Evolutionary conservation across 2,329 filamentous ascomycete genomes (phyloP).

Genomic region (Amauroascus niger): DNA sequence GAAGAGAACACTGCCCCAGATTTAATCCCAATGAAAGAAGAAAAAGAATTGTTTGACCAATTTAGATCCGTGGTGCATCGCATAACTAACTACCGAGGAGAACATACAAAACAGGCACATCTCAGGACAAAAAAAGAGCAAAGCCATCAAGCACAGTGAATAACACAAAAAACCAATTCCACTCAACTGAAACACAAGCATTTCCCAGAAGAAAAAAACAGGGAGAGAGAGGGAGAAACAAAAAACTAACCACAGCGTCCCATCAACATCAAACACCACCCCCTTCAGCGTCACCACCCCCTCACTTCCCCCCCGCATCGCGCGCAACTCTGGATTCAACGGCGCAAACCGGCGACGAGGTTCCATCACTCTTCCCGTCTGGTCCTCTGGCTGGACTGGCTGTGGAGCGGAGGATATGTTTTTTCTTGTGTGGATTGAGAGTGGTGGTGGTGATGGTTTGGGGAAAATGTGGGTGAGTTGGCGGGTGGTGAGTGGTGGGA

Average conservation of each 20-base stretch:
- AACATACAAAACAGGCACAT: too few relatives aligned
- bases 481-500: background rate
- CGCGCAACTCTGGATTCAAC: conserved; percentile 31
- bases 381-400: background rate
- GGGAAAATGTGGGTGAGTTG: background rate
- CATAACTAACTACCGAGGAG: too few relatives aligned
- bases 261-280: conserved; percentile 86
- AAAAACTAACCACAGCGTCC: conserved; percentile 70
- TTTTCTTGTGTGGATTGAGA: background rate
- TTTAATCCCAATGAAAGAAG: background rate
- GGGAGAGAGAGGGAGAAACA: too few relatives aligned
- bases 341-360: conserved; percentile 42
- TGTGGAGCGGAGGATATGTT: background rate
- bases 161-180: too few relatives aligned
- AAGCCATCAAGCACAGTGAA: too few relatives aligned
- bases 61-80: too few relatives aligned
- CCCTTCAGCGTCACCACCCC: conserved; percentile 43
- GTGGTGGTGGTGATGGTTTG: background rate
- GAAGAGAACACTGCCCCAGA: too few relatives aligned
- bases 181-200: background rate
- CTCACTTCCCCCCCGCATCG: conserved; percentile 14
- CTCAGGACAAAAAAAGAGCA: too few relatives aligned
- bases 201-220: conserved; percentile 10
- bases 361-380: background rate
- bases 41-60: too few relatives aligned